A percentile compares a stretch with the other conserved stretches of the same genome.
phyloP scores from a whole-genome alignment of 257 asterid species.

The Fraxinus cuspidata region DNA sequence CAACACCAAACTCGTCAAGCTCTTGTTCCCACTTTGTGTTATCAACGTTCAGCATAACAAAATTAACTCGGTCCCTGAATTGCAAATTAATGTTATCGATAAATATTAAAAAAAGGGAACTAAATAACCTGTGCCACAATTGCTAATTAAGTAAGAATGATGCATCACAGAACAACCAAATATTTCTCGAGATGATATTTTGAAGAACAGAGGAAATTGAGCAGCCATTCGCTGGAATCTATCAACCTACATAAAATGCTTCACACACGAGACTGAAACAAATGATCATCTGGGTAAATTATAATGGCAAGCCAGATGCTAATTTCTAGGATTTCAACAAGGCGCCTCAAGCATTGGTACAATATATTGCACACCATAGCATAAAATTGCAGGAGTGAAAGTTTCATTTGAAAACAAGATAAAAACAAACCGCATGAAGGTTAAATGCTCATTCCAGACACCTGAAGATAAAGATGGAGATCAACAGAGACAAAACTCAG shows the following conservation, averaged over 20 bases:
- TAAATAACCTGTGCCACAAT: not conserved
- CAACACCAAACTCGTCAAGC: slow-evolving; percentile 99
- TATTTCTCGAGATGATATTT: not conserved
- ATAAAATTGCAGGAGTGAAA: not conserved
- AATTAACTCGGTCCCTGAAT: slow-evolving; percentile 80
- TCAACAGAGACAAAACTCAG: not conserved
- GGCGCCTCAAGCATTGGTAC: not conserved
- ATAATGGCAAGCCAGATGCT: not conserved
- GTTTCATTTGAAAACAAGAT: not conserved
- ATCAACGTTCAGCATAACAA: slow-evolving; percentile 96
- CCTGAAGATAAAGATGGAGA: not conserved
- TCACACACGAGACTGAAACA: not conserved
- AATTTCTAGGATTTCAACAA: not conserved
- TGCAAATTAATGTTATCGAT: not conserved
- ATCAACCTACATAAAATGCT: not conserved
- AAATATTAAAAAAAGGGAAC: not conserved
- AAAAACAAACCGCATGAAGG: not conserved
- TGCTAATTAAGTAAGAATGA: not conserved
- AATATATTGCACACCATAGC: not conserved
- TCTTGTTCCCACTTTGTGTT: slow-evolving; percentile 99
- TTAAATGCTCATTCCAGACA: not conserved
- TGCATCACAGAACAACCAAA: not conserved
- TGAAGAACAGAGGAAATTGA: not conserved
- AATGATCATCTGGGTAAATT: not conserved
- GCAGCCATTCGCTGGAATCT: not conserved